These are phyloP conservation scores for Agaricus blazei DNA, from an alignment of 768 basidiomycete genomes.

Conservation along the genomic window DNA sequence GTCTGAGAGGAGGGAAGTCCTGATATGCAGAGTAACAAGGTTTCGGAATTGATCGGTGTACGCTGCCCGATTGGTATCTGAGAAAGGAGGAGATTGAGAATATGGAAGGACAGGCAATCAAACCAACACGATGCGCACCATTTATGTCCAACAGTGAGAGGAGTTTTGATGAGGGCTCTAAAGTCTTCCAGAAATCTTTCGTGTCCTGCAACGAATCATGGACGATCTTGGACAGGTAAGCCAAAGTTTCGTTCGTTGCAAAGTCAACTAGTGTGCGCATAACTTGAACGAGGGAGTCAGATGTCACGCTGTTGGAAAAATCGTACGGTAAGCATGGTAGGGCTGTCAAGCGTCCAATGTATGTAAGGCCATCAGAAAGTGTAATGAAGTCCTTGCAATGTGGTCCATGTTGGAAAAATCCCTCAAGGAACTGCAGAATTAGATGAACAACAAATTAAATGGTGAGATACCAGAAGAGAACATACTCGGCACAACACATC, in stretches of 20 bases:
- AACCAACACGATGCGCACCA: slow-evolving; percentile 24
- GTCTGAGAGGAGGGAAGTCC: slow-evolving; percentile 80
- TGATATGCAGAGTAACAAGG: slow-evolving; percentile 71
- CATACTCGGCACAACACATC: slow-evolving; percentile 75
- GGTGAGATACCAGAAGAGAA: neutral
- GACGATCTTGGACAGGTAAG: slow-evolving; percentile 65
- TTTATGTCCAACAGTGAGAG: slow-evolving; percentile 55
- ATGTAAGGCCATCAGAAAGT: slow-evolving; percentile 64
- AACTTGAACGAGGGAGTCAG: slow-evolving; percentile 84
- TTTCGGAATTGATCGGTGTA: slow-evolving; percentile 66
- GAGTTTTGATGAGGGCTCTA: slow-evolving; percentile 54
- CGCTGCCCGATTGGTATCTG: slow-evolving; percentile 41
- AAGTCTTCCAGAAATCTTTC: slow-evolving; percentile 60
- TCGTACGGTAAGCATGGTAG: slow-evolving; percentile 88
- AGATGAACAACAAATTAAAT: neutral
- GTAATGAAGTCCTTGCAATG: slow-evolving; percentile 89
- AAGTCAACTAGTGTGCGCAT: slow-evolving; percentile 88
- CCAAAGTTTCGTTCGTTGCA: slow-evolving; percentile 70
- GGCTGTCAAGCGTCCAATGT: slow-evolving; percentile 71
- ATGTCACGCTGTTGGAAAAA: slow-evolving; percentile 78
- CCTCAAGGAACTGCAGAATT: slow-evolving; percentile 76
- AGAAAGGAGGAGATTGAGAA: slow-evolving; percentile 6
- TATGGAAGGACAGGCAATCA: neutral
- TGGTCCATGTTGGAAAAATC: slow-evolving; percentile 86
- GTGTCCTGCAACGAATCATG: slow-evolving; percentile 67